phyloP scores from a whole-genome alignment of 768 basidiomycete genomes.

The Lactarius sp. region DNA sequence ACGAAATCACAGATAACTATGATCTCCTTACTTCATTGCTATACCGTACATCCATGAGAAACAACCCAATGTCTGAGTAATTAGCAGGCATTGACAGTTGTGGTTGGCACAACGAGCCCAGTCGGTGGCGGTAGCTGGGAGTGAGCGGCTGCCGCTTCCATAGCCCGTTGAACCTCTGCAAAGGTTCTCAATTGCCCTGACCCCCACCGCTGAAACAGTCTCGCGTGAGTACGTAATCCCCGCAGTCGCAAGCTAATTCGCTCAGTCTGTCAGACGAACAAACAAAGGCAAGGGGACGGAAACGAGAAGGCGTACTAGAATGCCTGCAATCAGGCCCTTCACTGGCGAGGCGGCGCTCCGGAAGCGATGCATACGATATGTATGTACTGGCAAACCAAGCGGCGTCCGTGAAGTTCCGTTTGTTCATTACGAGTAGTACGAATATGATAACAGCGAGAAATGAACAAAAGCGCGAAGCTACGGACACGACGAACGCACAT shows the following conservation, averaged over 20 bases:
- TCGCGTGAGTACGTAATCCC: conserved; percentile 53
- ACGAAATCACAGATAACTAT: neutral
- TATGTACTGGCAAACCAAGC: conserved; percentile 51
- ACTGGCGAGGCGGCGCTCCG: conserved; percentile 77
- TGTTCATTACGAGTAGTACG: neutral
- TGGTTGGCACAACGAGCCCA: neutral
- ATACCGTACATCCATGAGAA: neutral
- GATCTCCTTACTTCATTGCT: neutral
- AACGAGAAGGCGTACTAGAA: conserved; percentile 49
- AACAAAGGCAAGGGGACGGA: too few relatives aligned
- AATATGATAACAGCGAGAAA: neutral
- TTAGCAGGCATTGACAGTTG: conserved; percentile 1
- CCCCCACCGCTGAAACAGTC: conserved; percentile 57
- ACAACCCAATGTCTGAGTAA: neutral
- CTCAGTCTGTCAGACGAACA: neutral
- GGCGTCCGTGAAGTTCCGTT: conserved; percentile 47
- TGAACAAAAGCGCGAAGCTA: neutral
- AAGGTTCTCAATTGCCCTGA: conserved; percentile 40
- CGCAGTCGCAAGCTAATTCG: conserved; percentile 55
- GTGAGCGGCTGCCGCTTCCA: conserved; percentile 6
- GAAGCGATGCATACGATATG: conserved; percentile 82
- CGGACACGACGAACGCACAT: conserved; percentile 41
- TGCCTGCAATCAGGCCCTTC: conserved; percentile 79
- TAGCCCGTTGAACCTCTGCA: conserved; percentile 24
- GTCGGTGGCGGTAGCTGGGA: neutral